Percentiles rank a stretch among this genome's conserved stretches.
Evolutionary conservation across 23 red algal genomes (phyloP).

Genomic region (Agarophyton chilense): DNA sequence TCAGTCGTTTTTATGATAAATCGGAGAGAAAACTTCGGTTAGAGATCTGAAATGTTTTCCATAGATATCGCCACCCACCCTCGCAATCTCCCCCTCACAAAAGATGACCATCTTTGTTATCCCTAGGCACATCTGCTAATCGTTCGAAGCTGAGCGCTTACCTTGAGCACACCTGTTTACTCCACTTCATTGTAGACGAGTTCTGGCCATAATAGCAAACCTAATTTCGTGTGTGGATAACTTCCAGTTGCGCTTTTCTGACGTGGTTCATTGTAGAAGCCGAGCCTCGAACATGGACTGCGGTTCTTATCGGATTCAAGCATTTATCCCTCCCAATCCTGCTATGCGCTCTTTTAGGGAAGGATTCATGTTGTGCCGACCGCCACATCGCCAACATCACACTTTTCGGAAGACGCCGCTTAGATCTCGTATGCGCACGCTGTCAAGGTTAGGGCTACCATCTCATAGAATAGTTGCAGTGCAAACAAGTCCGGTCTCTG

Average conservation of each 20-base stretch:
- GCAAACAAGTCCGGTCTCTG: constrained; percentile 50
- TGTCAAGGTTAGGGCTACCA: background rate
- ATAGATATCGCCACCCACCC: too few species aligned
- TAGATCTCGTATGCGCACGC: background rate
- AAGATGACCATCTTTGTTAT: too few species aligned
- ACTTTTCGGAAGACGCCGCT: constrained; percentile 16
- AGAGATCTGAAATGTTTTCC: too few species aligned
- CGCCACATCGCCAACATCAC: constrained; percentile 14
- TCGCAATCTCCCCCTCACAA: too few species aligned
- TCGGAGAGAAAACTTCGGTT: too few species aligned
- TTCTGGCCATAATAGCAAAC: too few species aligned
- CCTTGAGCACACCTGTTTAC: too few species aligned
- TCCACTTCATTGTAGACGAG: too few species aligned
- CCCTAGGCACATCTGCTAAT: too few species aligned
- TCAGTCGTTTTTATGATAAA: too few species aligned
- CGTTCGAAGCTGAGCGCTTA: too few species aligned
- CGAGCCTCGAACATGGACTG: background rate
- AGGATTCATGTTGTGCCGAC: constrained; percentile 11
- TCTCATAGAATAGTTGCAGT: constrained; percentile 32
- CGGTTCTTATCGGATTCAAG: background rate
- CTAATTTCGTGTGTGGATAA: too few species aligned
- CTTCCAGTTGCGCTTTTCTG: background rate
- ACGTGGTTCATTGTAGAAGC: background rate
- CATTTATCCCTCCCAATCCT: background rate
- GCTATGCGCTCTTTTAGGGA: background rate